Evolutionary conservation across 345 rosid species (phyloP).

Genomic region (Lagerstroemia speciosa): DNA sequence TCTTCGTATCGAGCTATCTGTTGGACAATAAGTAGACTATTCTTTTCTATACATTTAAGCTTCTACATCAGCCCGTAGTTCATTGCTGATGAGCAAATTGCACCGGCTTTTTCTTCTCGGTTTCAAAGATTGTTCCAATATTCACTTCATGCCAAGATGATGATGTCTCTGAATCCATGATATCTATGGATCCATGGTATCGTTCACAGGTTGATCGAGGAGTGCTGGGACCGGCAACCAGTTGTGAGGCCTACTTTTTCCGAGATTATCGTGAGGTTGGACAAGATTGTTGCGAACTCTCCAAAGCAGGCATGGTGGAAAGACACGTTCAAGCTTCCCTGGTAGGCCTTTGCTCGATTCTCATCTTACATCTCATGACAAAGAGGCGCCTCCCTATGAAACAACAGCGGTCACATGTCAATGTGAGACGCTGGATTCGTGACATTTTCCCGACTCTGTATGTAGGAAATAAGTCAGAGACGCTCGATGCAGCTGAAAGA

Average conservation of each 20-base stretch:
- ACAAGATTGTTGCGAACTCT: slow-evolving; percentile 54
- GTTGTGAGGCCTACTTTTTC: slow-evolving; percentile 60
- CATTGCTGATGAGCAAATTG: background rate
- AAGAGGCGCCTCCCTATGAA: too few species aligned
- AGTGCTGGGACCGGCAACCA: slow-evolving; percentile 72
- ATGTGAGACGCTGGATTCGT: background rate
- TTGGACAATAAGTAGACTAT: background rate
- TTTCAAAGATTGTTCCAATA: background rate
- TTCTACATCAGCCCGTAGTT: background rate
- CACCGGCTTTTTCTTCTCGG: background rate
- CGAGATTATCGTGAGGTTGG: slow-evolving; percentile 73
- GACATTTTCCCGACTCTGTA: background rate
- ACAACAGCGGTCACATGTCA: too few species aligned
- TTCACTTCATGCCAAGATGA: too few species aligned
- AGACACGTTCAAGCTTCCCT: slow-evolving; percentile 88
- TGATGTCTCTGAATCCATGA: background rate
- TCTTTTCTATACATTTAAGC: background rate
- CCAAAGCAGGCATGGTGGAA: slow-evolving; percentile 95
- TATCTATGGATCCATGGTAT: too few species aligned
- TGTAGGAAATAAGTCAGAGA: background rate
- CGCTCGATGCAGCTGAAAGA: background rate
- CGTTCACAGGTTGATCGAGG: slow-evolving; percentile 86
- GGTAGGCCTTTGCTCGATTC: slow-evolving; percentile 36
- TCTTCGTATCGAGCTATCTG: background rate
- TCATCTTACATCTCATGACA: background rate